phyloP scores from a whole-genome alignment of 176 grass and related monocot species.

The Tillandsia fasciculata region DNA sequence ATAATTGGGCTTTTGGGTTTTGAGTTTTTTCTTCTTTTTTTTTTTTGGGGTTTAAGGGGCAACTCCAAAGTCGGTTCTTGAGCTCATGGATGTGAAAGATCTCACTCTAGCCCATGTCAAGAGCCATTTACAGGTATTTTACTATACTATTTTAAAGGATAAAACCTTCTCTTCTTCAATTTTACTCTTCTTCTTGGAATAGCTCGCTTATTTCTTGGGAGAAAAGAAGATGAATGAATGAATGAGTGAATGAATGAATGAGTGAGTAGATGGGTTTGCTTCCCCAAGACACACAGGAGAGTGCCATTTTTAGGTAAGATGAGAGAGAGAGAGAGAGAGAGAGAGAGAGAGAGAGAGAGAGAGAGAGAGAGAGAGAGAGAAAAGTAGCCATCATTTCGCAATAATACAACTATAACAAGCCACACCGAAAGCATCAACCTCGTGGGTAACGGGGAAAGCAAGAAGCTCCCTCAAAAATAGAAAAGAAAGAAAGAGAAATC shows the following conservation, averaged over 20 bases:
- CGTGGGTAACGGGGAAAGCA: background rate
- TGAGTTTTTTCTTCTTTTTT: background rate
- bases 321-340: background rate
- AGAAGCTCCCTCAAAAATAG: background rate
- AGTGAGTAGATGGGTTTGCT: slow-evolving; percentile 9
- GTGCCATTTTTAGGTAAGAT: background rate
- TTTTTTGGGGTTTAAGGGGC: slow-evolving; percentile 20
- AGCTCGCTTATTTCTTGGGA: background rate
- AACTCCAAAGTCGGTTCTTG: slow-evolving; percentile 46
- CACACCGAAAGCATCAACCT: slow-evolving; percentile 15
- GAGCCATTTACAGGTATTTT: slow-evolving; percentile 38
- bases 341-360: background rate
- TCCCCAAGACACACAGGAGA: background rate
- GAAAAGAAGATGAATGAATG: background rate
- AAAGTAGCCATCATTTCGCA: slow-evolving; percentile 28
- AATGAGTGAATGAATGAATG: background rate
- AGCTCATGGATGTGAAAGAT: slow-evolving; percentile 55
- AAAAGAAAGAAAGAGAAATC: background rate
- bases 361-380: slow-evolving; percentile 8
- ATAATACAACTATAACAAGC: slow-evolving; percentile 1
- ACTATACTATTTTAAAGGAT: too few species aligned
- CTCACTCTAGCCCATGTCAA: slow-evolving; percentile 50
- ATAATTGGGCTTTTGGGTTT: background rate
- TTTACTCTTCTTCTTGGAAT: background rate
- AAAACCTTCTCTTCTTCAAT: background rate